Evolutionary conservation across 179 eudicot species (phyloP), one percentile per base, ranked within the genome.

Genomic region (Silene noctiflora): DNA sequence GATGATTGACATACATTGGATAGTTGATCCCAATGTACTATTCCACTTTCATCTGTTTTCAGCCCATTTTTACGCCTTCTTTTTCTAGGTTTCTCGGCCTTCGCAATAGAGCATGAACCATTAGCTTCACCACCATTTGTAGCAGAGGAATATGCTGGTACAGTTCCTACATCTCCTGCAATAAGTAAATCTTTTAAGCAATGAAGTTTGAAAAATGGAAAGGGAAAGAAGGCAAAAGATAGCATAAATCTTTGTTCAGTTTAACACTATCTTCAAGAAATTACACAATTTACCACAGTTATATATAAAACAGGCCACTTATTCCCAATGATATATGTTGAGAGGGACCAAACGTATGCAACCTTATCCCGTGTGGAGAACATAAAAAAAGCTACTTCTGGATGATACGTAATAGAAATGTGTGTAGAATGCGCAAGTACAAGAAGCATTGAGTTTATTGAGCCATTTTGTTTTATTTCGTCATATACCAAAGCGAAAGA

Each of bases 71-170:
- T 22, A 29, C 80, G 85, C 66, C 83, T 77, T 80, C 78, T 86
- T 81, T 80, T 87, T 73, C 27, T 77, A 72, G 78, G 78, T 60
- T 79, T 85, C 71, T 84, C 84, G 72, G 70, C 78, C 55, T 76
- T 80, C 39, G 27, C 25, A 4, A 67, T 51, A 65, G 74, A 62
- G 27, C 53, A 51, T 17, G 81, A 42, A 61, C 77, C 78, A 78
- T 77, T 81, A 56, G 79, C 69, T 71, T 79, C 86, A 73, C 55
- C 81, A 35, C 61, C 77, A 72, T 71, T 24, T 48, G 64, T 44
- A 71, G 76, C 78, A 61, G 76, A 53, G 31, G 80, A 76, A 69
- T 72, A 67, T 76, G 83, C 73, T 58, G 73, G 77, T 19, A 59
- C 25, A 25, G 73, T 67, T 21, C 80, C 76, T 27, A 59, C 63